phyloP scores from a whole-genome alignment of 768 basidiomycete species.

The Rhodotorula diobovata region DNA sequence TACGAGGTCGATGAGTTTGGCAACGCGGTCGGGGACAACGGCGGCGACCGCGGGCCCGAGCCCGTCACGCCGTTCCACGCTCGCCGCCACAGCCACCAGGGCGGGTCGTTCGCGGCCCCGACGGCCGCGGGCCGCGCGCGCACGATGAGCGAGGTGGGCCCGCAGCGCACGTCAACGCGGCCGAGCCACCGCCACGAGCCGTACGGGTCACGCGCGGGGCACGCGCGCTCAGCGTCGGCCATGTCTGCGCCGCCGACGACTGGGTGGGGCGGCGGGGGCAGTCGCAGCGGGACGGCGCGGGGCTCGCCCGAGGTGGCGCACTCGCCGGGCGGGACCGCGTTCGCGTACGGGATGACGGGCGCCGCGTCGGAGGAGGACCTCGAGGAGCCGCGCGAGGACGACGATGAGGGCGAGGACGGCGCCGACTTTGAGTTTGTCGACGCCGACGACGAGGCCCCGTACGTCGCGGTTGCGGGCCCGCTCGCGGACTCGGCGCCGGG shows the following conservation, averaged over 20 bases:
- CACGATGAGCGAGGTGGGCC: neutral
- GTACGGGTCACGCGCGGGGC: neutral
- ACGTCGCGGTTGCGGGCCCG: no score
- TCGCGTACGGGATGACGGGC: no score
- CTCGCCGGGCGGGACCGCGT: no score
- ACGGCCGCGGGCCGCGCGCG: neutral
- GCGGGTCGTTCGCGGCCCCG: no score
- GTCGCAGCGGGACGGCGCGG: no score
- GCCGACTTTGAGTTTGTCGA: no score
- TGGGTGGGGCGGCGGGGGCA: no score
- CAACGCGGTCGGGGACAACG: neutral
- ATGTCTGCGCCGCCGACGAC: neutral
- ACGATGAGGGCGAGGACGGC: neutral
- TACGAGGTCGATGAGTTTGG: slow-evolving; percentile 10
- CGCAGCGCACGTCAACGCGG: neutral
- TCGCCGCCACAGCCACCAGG: neutral
- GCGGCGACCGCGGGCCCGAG: neutral
- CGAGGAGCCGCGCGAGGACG: neutral
- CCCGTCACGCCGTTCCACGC: neutral
- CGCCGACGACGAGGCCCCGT: no score
- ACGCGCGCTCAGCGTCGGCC: neutral
- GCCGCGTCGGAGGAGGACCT: no score
- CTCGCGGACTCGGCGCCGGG: no score
- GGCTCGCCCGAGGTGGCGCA: no score
- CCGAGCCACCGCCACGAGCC: neutral